Conservation (phyloP, 2,329 filamentous ascomycete species). For the Whalleya microplaca region DNA sequence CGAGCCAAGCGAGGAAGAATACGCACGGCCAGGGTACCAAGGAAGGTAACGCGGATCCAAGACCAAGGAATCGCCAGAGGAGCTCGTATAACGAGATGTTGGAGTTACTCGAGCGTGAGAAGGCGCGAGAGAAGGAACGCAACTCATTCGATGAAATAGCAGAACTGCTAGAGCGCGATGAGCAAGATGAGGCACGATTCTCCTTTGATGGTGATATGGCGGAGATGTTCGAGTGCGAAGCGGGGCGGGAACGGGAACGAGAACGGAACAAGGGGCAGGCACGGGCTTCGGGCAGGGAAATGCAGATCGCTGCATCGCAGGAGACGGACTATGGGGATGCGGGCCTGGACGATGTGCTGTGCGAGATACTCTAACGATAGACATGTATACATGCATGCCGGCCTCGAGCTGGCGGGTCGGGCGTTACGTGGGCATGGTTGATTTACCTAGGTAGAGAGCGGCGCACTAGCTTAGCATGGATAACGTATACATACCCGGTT, state of each 20-base stretch:
- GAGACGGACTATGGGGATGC: slow-evolving; percentile 37
- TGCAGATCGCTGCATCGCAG: slow-evolving; percentile 26
- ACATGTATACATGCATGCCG: background rate
- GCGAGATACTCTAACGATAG: slow-evolving; percentile 17
- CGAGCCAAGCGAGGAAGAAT: slow-evolving; percentile 1
- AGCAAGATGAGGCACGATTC: background rate
- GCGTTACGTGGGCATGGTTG: too few species aligned
- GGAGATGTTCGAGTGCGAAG: slow-evolving; percentile 8
- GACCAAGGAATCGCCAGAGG: slow-evolving; percentile 10
- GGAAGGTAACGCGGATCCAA: slow-evolving; percentile 3
- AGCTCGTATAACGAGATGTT: slow-evolving; percentile 30
- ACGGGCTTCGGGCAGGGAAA: background rate
- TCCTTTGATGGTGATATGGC: background rate
- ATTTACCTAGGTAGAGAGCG: too few species aligned
- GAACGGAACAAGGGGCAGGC: slow-evolving; percentile 3
- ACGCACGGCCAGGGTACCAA: slow-evolving; percentile 4
- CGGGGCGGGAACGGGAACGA: background rate
- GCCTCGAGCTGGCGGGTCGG: too few species aligned
- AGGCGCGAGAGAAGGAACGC: slow-evolving; percentile 1
- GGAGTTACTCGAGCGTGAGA: slow-evolving; percentile 11
- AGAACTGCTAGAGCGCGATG: background rate
- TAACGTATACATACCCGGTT: too few species aligned
- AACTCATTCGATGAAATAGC: background rate
- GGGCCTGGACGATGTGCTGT: slow-evolving; percentile 24
- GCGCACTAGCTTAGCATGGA: too few species aligned